These are phyloP conservation scores for Keithomyces neogunnii DNA, from an alignment of 2,329 filamentous ascomycete genomes.

Conservation along the genomic window DNA sequence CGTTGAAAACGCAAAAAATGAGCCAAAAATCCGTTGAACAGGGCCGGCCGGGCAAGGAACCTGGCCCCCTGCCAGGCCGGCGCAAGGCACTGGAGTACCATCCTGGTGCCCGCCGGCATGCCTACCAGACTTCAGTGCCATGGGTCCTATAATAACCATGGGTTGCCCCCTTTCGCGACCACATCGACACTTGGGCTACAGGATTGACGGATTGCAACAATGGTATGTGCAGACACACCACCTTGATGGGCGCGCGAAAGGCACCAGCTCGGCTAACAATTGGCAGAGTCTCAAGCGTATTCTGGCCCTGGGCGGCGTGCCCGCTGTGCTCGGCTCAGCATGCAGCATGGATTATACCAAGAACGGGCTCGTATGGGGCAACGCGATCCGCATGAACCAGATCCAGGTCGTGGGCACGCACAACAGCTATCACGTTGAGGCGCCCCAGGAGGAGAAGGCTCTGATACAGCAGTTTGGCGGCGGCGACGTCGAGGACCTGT, in stretches of 20 bases:
- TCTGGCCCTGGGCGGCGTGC: not conserved
- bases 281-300: not conserved
- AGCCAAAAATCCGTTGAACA: too few species aligned
- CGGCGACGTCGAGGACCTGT: slow-evolving; percentile 29
- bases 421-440: slow-evolving; percentile 42
- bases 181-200: too few species aligned
- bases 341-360: slow-evolving; percentile 12
- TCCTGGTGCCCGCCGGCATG: too few species aligned
- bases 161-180: too few species aligned
- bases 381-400: slow-evolving; percentile 37
- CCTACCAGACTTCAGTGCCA: too few species aligned
- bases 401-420: slow-evolving; percentile 43
- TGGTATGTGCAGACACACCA: not conserved
- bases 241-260: not conserved
- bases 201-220: not conserved
- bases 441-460: slow-evolving; percentile 29
- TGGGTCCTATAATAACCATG: too few species aligned
- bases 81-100: too few species aligned
- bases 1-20: too few species aligned
- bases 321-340: not conserved
- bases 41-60: too few species aligned
- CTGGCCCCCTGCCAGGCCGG: too few species aligned
- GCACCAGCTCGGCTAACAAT: not conserved
- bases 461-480: slow-evolving; percentile 29
- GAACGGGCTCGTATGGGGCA: slow-evolving; percentile 23